Base-by-base conservation (phyloP, 2,329 filamentous ascomycete genomes). In the Fusarium brachygibbosum region DNA sequence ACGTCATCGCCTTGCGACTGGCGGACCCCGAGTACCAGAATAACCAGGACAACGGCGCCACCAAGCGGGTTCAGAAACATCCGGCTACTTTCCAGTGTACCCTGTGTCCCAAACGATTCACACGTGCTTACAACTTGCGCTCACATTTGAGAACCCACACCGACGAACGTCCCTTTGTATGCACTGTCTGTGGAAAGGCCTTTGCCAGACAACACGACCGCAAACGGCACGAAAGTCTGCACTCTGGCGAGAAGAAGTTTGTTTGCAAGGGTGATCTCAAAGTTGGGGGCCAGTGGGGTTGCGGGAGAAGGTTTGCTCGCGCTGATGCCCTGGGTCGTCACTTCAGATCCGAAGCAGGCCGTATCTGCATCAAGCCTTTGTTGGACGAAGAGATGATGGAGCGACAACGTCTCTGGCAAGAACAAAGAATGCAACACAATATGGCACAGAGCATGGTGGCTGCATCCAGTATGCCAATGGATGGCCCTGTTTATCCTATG, bases 231-330 rank as follows among this genome's bases (percentile, higher is more conserved):
- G 96, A 99, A 81, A 94, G 95, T 38, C 83, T 99, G 41, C 96
- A 99, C 76, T 97, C 93, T 0, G 96, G 96, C 41, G 96, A 99
- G 82, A 99, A 98, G 88, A 98, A 97, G 77, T 99, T 98, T 77
- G 93, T 98, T 10, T 99, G 96, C 81, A 94, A 93, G 72, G 96
- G 96, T 54, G 92, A 94, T 61, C 88, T 99, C 50, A 94, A 95
- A 71, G 89, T 89, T 3, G 90, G 91, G 46, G 91, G 91, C 7
- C 89, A 92, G 70, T 99, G 96, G 96, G 96, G 96, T 21, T 99
- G 96, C 73, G 93, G 93, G 5, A 88, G 96, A 65, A 88, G 94
- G 12, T 99, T 99, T 79, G 96, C 96, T 17, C 93, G 96, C 73
- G 96, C 96, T 7, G 96, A 99, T 82, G 96, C 96, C 7, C 85